Base-by-base conservation (phyloP, 495 filamentous ascomycete genomes). In the Chaetomidium leptoderma region DNA sequence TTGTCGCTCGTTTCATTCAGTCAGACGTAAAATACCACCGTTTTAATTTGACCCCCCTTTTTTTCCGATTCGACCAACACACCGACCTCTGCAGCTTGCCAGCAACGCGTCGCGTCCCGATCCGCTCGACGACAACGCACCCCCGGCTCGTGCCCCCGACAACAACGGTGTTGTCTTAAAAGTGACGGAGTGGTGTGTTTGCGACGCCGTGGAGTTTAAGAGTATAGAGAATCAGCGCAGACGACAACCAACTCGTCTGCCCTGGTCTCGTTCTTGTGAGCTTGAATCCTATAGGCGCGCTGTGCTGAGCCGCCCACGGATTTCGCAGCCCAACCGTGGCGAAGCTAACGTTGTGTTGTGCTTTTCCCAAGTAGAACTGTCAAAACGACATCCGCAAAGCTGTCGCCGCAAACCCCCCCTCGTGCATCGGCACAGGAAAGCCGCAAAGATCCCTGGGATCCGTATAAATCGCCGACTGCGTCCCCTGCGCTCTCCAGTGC, bases 191-290 rank as follows among this genome's bases (percentile, higher is more conserved):
- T 61, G 56, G 57, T 53, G n/a, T 57, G 40, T 52, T 42, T 60
- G 65, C 48, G 59, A 65, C 66, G 52, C 56, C 51, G 62, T 64
- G 54, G 55, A 57, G 55, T 64, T 64, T 23, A 35, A 54, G 36
- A 11, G 26, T 32, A 61, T 61, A 68, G 73, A 78, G 76, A 66
- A 66, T 70, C 72, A 76, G 78, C 70, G 76, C 78, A 78, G 79
- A 74, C 78, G 78, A 79, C 66, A 63, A 62, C 58, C 61, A 59
- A 63, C 63, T 78, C 78, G 78, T 81, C 79, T 81, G 79, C 75
- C 65, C 74, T 80, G 78, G 71, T 79, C 77, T 79, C 74, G 65
- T 70, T 61, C 67, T 69, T 72, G 79, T 79, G 72, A 67, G 75
- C 64, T 58, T 45, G n/a, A 48, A 51, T 59, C 56, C 40, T 53